A percentile compares a stretch with the other conserved stretches of the same genome.
Conservation (phyloP, 257 asterid species). For the Cruciata laevipes region DNA sequence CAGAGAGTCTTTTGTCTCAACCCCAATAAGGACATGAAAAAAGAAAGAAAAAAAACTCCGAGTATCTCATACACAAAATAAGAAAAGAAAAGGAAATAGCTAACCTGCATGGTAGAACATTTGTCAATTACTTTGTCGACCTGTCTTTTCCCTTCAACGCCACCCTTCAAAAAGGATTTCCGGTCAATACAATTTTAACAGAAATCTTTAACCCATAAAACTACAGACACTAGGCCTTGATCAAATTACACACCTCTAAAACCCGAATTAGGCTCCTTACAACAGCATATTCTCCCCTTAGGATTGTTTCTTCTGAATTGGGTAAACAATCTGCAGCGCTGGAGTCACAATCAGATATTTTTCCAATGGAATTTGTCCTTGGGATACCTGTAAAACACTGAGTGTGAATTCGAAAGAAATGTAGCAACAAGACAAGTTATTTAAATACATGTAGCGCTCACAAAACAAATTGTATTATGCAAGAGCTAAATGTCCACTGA, state of each 20-base stretch:
- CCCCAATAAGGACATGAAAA: not conserved
- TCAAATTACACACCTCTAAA: conserved; percentile 56
- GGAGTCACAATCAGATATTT: conserved; percentile 58
- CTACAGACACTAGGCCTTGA: conserved; percentile 20
- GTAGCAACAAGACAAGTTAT: not conserved
- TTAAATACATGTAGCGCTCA: not conserved
- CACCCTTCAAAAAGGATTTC: conserved; percentile 63
- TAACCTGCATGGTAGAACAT: conserved; percentile 98
- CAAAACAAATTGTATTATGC: not conserved
- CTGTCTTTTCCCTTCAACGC: conserved; percentile 96
- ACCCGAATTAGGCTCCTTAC: conserved; percentile 95
- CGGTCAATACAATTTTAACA: conserved; percentile 40
- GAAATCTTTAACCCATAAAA: conserved; percentile 12
- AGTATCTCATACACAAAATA: conserved; percentile 12
- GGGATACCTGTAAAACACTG: conserved; percentile 51
- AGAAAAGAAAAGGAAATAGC: conserved; percentile 3
- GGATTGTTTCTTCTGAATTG: conserved; percentile 79
- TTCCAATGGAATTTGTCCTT: conserved; percentile 74
- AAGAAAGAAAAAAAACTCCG: conserved; percentile 15
- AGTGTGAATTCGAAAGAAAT: not conserved
- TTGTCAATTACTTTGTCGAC: conserved; percentile 94
- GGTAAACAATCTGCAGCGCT: conserved; percentile 51
- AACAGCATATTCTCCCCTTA: conserved; percentile 90
- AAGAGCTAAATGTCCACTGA: not conserved
- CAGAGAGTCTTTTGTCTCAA: conserved; percentile 2